Evolutionary conservation across 202 grass and related monocot genomes (phyloP), one percentile per base, ranked within the genome.

Genomic region (Panicum hallii): DNA sequence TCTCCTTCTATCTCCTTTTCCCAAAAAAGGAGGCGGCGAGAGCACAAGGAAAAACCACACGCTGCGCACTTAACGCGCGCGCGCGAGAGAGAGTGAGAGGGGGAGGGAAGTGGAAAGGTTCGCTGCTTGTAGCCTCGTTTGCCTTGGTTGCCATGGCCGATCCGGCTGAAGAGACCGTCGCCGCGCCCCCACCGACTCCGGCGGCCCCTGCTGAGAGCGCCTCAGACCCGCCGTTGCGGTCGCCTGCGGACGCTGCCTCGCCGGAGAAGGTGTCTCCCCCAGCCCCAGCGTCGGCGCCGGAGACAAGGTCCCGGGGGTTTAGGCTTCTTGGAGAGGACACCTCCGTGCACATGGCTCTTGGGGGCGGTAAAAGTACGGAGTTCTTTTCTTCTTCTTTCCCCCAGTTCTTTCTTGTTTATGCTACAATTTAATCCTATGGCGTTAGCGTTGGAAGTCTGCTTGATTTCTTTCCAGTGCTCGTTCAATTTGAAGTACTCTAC

Each of bases 301-400:
- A 74, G 77, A 74, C n/a, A 14, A 90, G 63, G 81, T 45, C 84
- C 44, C 77, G 74, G 0, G 78, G 84, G 6, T 92, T 87, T 77
- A 86, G 22, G 75, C 84, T 92, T 44, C 82, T 92, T 10, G 77
- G 81, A n/a, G 84, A 89, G 81, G 91, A 87, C 77, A 92, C 84
- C 49, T 84, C 87, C 72, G 77, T 90, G 48, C 91, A 92, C 72
- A 83, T 79, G 72, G 78, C 16, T 40, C 85, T 92, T 28, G 91
- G 91, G 6, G 91, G 87, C 56, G 91, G 91, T 15, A 92, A 92
- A 89, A 77, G 91, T 92, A 82, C 8, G 84, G 53, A 20, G 9
- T 63, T 43, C 12, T 45, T 45, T 70, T 49, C 8, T 32, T 38
- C 46, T 2, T 23, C 13, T 26, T 28, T 36, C 3, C 45, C 26